Percentiles rank a stretch among this genome's conserved stretches.
Evolutionary conservation across 2,329 filamentous ascomycete species (phyloP).

Genomic region (Aquanectria penicillioides): DNA sequence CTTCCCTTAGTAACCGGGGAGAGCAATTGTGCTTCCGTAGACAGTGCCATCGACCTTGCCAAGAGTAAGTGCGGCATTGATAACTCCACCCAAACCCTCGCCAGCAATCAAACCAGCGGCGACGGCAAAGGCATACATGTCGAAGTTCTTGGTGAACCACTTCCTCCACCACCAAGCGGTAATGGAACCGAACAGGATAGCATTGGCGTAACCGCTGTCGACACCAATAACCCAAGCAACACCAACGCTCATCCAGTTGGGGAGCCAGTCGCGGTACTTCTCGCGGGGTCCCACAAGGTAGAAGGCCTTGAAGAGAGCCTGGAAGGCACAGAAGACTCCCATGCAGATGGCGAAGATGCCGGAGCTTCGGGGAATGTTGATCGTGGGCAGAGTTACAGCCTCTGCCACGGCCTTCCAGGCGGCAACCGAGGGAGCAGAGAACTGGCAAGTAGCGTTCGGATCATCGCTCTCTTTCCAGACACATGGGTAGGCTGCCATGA

Average conservation of each 20-base stretch:
- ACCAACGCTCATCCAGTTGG: conserved; percentile 71
- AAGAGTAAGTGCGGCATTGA: conserved; percentile 62
- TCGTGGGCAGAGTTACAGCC: conserved; percentile 64
- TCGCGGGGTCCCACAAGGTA: conserved; percentile 61
- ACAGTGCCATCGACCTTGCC: conserved; percentile 44
- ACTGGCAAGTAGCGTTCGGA: conserved; percentile 57
- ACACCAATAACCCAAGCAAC: conserved; percentile 68
- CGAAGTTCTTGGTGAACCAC: conserved; percentile 59
- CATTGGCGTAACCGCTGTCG: conserved; percentile 63
- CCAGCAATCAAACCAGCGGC: conserved; percentile 71
- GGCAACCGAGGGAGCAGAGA: conserved; percentile 69
- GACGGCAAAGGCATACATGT: conserved; percentile 66
- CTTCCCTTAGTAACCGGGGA: conserved; percentile 27
- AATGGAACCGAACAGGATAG: conserved; percentile 66
- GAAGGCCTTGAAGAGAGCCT: conserved; percentile 65
- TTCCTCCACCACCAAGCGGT: conserved; percentile 65
- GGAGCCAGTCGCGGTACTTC: conserved; percentile 66
- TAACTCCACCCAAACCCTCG: conserved; percentile 70
- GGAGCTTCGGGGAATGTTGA: conserved; percentile 65
- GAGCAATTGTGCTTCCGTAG: conserved; percentile 31
- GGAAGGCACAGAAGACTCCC: conserved; percentile 58
- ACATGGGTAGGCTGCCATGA: conserved; percentile 75
- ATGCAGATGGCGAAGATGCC: conserved; percentile 68
- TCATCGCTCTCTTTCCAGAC: conserved; percentile 63
- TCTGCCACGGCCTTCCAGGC: conserved; percentile 74